Conservation (phyloP, 352 stramenopile genomes). For the Globisporangium paddicum region DNA sequence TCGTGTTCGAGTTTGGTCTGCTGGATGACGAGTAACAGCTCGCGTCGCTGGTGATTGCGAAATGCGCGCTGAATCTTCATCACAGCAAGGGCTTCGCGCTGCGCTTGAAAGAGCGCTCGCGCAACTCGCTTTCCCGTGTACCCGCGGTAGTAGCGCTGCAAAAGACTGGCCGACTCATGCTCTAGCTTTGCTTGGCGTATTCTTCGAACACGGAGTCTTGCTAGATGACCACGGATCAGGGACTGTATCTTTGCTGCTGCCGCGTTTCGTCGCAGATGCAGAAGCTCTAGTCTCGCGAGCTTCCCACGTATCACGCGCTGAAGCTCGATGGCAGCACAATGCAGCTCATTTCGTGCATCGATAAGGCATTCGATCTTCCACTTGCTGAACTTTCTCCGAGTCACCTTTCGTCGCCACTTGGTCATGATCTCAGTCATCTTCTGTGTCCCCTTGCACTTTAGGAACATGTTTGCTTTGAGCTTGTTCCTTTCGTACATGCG, state of each 20-base stretch:
- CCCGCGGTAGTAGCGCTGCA: constrained; percentile 77
- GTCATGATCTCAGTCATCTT: constrained; percentile 66
- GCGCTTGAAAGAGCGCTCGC: constrained; percentile 55
- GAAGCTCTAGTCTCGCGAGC: constrained; percentile 25
- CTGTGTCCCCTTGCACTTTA: constrained; percentile 80
- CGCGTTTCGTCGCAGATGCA: constrained; percentile 17
- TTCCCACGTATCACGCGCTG: constrained; percentile 57
- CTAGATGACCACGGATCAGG: constrained; percentile 46
- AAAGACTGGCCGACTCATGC: constrained; percentile 32
- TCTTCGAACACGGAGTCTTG: constrained; percentile 12
- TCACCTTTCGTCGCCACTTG: constrained; percentile 51
- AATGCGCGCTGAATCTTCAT: constrained; percentile 66
- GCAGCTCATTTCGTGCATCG: constrained; percentile 52
- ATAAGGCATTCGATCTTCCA: constrained; percentile 50
- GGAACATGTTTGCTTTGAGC: constrained; percentile 65
- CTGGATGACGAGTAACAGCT: constrained; percentile 58
- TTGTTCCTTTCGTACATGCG: constrained; percentile 75
- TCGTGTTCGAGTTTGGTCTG: constrained; percentile 58
- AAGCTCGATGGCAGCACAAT: constrained; percentile 64
- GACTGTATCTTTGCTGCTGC: constrained; percentile 46
- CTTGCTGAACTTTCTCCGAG: constrained; percentile 31
- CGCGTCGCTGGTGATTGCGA: constrained; percentile 50
- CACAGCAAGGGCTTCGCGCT: constrained; percentile 53
- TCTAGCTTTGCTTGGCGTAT: constrained; percentile 36
- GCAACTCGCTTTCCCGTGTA: constrained; percentile 70